phyloP scores from a whole-genome alignment of 495 filamentous ascomycete genomes.

The Usnea hakonensis region DNA sequence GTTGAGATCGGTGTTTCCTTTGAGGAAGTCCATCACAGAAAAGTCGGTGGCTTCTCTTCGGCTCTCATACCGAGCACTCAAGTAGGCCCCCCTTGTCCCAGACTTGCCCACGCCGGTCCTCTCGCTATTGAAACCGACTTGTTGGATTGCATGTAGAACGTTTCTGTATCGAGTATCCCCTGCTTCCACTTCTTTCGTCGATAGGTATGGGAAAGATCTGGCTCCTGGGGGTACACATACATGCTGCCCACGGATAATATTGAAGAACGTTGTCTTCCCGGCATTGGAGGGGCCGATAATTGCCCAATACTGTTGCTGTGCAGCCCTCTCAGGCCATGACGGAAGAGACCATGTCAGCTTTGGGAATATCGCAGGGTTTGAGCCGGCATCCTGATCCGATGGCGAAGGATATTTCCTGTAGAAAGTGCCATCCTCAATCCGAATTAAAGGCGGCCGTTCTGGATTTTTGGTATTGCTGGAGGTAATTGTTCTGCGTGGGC shows the following conservation, averaged over 20 bases:
- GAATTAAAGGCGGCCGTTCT: conserved; percentile 51
- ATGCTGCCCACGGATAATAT: conserved; percentile 65
- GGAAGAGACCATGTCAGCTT: conserved; percentile 59
- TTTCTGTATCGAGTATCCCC: conserved; percentile 48
- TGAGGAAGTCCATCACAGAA: conserved; percentile 68
- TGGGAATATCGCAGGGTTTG: conserved; percentile 60
- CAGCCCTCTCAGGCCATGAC: conserved; percentile 30
- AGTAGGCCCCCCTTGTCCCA: conserved; percentile 61
- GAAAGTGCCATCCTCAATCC: conserved; percentile 69
- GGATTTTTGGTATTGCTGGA: conserved; percentile 13
- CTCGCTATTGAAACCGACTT: conserved; percentile 73
- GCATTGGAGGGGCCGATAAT: conserved; percentile 64
- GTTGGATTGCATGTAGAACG: conserved; percentile 60
- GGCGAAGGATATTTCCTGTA: conserved; percentile 66
- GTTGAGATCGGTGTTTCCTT: conserved; percentile 71
- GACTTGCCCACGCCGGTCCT: conserved; percentile 45
- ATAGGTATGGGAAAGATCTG: conserved; percentile 68
- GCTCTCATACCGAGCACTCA: conserved; percentile 91
- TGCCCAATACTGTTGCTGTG: conserved; percentile 55
- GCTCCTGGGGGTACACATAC: conserved; percentile 64
- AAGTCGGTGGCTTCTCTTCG: conserved; percentile 79
- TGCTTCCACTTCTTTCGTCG: conserved; percentile 49
- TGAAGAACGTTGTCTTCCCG: conserved; percentile 68
- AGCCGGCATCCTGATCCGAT: conserved; percentile 27
- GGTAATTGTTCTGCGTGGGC: not conserved